phyloP scores from a whole-genome alignment of 306 rosid genomes.

The Citrullus colocynthis region DNA sequence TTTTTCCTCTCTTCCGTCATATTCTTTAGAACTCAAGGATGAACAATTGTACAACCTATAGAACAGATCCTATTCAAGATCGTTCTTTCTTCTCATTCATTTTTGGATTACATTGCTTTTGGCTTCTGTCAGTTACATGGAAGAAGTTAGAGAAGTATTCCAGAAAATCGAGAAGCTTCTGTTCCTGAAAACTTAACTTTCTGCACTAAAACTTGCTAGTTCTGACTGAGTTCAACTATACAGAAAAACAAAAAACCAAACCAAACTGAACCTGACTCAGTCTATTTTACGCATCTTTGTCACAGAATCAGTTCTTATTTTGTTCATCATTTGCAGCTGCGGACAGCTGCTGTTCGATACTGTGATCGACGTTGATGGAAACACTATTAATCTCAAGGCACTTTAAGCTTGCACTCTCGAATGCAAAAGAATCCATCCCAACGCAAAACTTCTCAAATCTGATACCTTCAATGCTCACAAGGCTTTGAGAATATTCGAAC shows the following conservation, averaged over 20 bases:
- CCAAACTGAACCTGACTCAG: neutral
- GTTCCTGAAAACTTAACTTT: neutral
- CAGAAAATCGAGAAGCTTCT: neutral
- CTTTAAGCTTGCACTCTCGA: constrained; percentile 39
- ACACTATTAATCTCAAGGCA: constrained; percentile 48
- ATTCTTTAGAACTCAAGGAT: neutral
- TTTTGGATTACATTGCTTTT: neutral
- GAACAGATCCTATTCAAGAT: too few species aligned
- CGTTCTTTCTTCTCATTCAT: neutral
- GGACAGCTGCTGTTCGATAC: neutral
- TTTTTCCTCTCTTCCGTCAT: neutral
- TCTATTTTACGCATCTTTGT: neutral
- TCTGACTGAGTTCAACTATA: neutral
- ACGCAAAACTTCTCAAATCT: constrained; percentile 48
- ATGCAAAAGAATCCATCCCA: constrained; percentile 49
- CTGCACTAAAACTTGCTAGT: neutral
- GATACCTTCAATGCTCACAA: constrained; percentile 50
- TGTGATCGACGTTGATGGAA: constrained; percentile 27
- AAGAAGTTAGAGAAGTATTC: neutral
- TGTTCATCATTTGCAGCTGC: neutral
- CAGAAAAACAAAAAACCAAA: neutral
- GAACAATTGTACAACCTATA: too few species aligned
- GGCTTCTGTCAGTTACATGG: neutral
- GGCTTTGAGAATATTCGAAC: constrained; percentile 39
- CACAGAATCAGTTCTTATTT: neutral